Evolutionary conservation across 768 basidiomycete species (phyloP).

Genomic region (Mycena chlorophos): DNA sequence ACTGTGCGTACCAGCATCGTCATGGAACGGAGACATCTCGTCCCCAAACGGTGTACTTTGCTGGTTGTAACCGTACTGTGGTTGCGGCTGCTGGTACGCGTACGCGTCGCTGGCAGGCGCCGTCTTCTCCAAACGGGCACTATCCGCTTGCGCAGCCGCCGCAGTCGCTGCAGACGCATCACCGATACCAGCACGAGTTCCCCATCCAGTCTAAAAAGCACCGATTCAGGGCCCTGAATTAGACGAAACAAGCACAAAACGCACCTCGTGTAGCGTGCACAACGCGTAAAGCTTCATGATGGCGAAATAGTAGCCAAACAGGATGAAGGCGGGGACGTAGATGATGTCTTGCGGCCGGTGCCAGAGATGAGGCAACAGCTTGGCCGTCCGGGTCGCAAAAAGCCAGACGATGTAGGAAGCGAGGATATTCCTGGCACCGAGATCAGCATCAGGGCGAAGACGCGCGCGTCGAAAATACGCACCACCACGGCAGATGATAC

Average conservation of each 20-base stretch:
- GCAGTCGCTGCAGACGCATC: conserved; percentile 77
- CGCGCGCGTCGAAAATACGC: conserved; percentile 28
- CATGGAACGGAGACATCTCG: conserved; percentile 20
- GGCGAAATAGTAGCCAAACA: conserved; percentile 93
- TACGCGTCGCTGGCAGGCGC: conserved; percentile 20
- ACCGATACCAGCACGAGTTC: conserved; percentile 91
- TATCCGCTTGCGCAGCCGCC: conserved; percentile 52
- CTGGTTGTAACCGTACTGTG: conserved; percentile 16
- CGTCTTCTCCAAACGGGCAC: conserved; percentile 29
- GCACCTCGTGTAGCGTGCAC: conserved; percentile 86
- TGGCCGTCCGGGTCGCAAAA: conserved; percentile 69
- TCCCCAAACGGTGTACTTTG: conserved; percentile 21
- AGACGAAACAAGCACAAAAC: conserved; percentile 19
- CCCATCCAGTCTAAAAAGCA: conserved; percentile 79
- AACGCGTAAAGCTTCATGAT: conserved; percentile 94
- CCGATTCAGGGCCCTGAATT: background rate
- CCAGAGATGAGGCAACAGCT: conserved; percentile 84
- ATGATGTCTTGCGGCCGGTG: conserved; percentile 72
- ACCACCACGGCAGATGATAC: conserved; percentile 85
- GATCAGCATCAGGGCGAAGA: conserved; percentile 17
- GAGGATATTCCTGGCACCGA: conserved; percentile 60
- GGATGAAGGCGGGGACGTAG: conserved; percentile 81
- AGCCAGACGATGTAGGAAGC: conserved; percentile 71
- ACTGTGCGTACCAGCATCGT: conserved; percentile 9
- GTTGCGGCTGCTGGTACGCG: conserved; percentile 27